Percentiles rank a stretch among this genome's conserved stretches.
phyloP scores from a whole-genome alignment of 2,329 filamentous ascomycete species.

The Neospermospora avenae region DNA sequence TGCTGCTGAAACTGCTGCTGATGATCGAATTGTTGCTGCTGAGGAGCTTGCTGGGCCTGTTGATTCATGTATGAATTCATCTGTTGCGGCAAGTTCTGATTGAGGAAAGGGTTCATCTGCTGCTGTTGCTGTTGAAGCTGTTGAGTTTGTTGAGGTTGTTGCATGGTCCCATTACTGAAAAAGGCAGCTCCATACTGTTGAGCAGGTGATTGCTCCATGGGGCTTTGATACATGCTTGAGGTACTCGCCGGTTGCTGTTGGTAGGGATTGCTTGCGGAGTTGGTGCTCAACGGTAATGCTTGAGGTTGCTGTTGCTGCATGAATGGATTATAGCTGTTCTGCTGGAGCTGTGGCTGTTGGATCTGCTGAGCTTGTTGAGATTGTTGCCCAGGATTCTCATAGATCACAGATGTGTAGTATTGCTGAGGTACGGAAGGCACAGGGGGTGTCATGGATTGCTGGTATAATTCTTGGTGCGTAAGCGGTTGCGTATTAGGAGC shows the following conservation, averaged over 20 bases:
- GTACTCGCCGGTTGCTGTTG: conserved; percentile 35
- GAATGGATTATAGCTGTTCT: conserved; percentile 33
- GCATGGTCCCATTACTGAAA: conserved; percentile 20
- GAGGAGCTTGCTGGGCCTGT: conserved; percentile 2
- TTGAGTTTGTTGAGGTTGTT: conserved; percentile 17
- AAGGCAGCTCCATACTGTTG: conserved; percentile 31
- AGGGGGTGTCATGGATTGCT: conserved; percentile 36
- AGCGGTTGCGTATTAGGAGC: conserved; percentile 41
- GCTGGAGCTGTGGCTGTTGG: conserved; percentile 24
- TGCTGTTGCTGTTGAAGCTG: conserved; percentile 15
- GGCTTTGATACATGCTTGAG: conserved; percentile 28
- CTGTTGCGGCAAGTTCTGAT: conserved; percentile 19
- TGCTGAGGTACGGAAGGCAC: conserved; percentile 34
- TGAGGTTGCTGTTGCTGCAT: conserved; percentile 33
- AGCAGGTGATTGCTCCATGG: conserved; percentile 36
- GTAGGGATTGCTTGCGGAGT: conserved; percentile 40
- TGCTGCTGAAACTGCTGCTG: conserved; percentile 34
- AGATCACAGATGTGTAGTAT: conserved; percentile 31
- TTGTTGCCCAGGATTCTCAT: conserved; percentile 29
- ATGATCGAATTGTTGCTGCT: conserved; percentile 31
- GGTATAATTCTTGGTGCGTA: conserved; percentile 36
- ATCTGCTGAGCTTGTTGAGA: conserved; percentile 8
- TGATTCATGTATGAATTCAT: conserved; percentile 12
- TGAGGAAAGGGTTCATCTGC: conserved; percentile 28
- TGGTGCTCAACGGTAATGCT: conserved; percentile 26